A percentile compares a stretch with the other conserved stretches of the same genome.
phyloP scores from a whole-genome alignment of 192 early-diverging fungal species.

The Geranomyces variabilis region DNA sequence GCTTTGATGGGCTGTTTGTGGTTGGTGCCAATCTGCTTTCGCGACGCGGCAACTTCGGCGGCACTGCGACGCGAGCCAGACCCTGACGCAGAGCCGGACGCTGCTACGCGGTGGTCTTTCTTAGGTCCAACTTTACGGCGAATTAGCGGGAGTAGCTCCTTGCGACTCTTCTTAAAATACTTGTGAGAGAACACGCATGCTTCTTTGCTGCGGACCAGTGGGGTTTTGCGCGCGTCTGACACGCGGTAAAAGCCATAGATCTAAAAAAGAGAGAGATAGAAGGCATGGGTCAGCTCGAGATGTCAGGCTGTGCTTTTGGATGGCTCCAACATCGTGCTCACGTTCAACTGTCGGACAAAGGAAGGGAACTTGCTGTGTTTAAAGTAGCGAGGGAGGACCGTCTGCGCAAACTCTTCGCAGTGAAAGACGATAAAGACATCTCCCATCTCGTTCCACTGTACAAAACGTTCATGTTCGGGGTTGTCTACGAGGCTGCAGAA shows the following conservation, averaged over 20 bases:
- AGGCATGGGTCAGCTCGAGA: neutral
- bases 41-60: no score
- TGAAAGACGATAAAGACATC: conserved; percentile 33
- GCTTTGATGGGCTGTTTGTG: no score
- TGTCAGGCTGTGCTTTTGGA: neutral
- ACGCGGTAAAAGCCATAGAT: conserved; percentile 34
- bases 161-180: conserved; percentile 8
- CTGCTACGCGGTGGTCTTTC: conserved; percentile 3
- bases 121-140: conserved; percentile 20
- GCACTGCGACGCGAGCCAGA: no score
- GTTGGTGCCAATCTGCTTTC: no score
- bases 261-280: neutral
- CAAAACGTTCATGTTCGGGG: conserved; percentile 19
- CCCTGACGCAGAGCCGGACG: no score
- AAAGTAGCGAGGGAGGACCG: conserved; percentile 11
- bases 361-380: conserved; percentile 30
- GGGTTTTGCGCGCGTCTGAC: conserved; percentile 25
- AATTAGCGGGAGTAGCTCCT: conserved; percentile 25
- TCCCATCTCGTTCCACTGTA: conserved; percentile 32
- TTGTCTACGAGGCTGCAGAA: conserved; percentile 15
- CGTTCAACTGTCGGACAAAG: conserved; percentile 26
- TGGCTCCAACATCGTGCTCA: neutral
- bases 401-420: conserved; percentile 28
- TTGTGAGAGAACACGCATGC: conserved; percentile 32
- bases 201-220: conserved; percentile 32